Evolutionary conservation across 192 early-diverging fungal genomes (phyloP), one percentile per base, ranked within the genome.

Genomic region (Coemansia sp.): DNA sequence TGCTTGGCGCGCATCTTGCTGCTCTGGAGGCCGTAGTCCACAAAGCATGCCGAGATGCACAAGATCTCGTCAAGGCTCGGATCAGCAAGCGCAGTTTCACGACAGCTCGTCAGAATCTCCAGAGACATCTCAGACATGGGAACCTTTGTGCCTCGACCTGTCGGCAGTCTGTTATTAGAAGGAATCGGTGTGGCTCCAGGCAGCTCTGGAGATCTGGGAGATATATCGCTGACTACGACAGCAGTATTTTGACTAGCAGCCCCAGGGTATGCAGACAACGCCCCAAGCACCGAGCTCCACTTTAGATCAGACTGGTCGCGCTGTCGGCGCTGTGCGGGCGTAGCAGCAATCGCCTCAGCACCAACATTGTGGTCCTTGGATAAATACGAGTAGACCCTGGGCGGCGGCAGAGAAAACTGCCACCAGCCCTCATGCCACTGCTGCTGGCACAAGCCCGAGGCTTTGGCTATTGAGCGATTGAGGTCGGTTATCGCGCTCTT

Each of bases 31-130:
- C 19, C 10, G 15, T 43, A 25, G 3, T 22, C 29, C 2, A 39
- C n/a, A 56, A 60, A 45, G 11, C 71, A 64, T 9, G 57, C 61
- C 5, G 56, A 54, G 0, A 92, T 73, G 6, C 74, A 69, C 10
- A 77, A 31, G 0, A 98, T 71, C 2, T 82, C 67, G 66, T 96
- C 92, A 8, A 73, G 20, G 31, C 66, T 72, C 15, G 94, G 93
- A 82, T 95, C 87, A 0, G 94, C 93, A 2, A 88, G 56, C 46
- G 88, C 49, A 0, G 79, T 65, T 2, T 71, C 85, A 7, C 86
- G 67, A 22, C 68, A 71, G 36, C 43, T 24, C 5, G 65, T 32
- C 40, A 79, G 20, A 8, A 74, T 25, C 57, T 79, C 77, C 32
- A 73, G 15, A 0, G 68, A 63, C 60, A 74, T 36, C 40, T 47